These are phyloP conservation scores for Penicillium argentinense DNA, from an alignment of 495 filamentous ascomycete genomes.

Conservation along the genomic window DNA sequence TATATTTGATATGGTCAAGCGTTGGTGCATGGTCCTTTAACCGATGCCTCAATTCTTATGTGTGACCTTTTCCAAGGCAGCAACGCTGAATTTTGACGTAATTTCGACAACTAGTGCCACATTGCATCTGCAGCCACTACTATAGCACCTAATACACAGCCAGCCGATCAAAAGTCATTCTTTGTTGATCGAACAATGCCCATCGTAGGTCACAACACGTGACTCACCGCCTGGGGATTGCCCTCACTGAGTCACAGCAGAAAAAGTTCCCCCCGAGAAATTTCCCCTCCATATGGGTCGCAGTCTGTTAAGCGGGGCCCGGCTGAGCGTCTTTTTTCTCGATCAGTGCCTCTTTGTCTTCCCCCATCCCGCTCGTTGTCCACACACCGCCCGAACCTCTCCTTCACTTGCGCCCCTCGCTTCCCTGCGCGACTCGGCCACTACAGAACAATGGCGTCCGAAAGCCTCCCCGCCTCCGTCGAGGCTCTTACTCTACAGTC, in stretches of 20 bases:
- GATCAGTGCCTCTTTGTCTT: background rate
- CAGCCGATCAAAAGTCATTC: too few species aligned
- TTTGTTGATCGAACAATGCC: too few species aligned
- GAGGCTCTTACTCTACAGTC: conserved; percentile 43
- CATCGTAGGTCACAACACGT: conserved; percentile 11
- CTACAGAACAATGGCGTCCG: conserved; percentile 35
- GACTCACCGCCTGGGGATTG: conserved; percentile 33
- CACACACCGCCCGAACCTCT: conserved; percentile 4
- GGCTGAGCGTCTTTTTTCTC: conserved; percentile 35
- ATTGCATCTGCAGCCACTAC: too few species aligned
- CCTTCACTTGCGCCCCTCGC: conserved; percentile 9
- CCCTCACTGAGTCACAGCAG: conserved; percentile 27
- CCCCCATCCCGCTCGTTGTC: conserved; percentile 12
- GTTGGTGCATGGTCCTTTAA: too few species aligned
- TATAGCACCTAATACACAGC: too few species aligned
- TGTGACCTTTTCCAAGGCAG: too few species aligned
- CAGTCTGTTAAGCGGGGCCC: conserved; percentile 44
- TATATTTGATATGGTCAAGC: too few species aligned
- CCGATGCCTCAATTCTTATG: too few species aligned
- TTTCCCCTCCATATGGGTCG: conserved; percentile 45
- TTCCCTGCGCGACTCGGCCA: conserved; percentile 14
- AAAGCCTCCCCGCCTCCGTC: conserved; percentile 35
- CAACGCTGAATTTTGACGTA: too few species aligned
- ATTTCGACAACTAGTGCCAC: too few species aligned
- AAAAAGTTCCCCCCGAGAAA: conserved; percentile 35